Percentiles rank a stretch among this genome's conserved stretches.
phyloP scores from a whole-genome alignment of 495 filamentous ascomycete genomes.

The Hapsidospora chrysogenum region DNA sequence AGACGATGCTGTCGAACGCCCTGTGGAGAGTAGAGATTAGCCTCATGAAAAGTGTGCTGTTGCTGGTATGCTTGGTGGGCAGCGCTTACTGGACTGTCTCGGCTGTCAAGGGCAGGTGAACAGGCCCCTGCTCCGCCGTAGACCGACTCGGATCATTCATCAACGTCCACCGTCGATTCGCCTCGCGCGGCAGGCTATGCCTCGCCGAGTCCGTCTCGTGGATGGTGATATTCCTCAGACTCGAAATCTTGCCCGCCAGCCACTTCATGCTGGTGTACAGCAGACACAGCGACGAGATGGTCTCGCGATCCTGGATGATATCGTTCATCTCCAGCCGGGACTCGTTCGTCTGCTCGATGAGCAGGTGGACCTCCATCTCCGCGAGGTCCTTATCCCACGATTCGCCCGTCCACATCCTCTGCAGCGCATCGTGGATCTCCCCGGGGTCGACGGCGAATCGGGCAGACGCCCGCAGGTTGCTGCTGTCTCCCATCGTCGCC shows the following conservation, averaged over 20 bases:
- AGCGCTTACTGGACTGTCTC: conserved; percentile 60
- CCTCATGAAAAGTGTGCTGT: conserved; percentile 6
- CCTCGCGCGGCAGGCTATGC: conserved; percentile 25
- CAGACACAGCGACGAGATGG: conserved; percentile 65
- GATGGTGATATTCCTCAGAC: conserved; percentile 56
- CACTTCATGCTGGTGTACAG: conserved; percentile 97
- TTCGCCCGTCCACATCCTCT: conserved; percentile 42
- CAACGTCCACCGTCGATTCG: conserved; percentile 66
- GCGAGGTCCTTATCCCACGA: conserved; percentile 23
- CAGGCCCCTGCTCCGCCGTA: conserved; percentile 31
- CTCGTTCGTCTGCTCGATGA: conserved; percentile 47
- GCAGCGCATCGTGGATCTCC: conserved; percentile 47
- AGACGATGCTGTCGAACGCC: conserved; percentile 74
- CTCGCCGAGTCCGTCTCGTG: conserved; percentile 36
- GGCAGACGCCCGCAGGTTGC: conserved; percentile 53
- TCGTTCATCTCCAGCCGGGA: conserved; percentile 52
- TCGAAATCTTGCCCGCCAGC: conserved; percentile 63
- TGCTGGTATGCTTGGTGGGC: no score
- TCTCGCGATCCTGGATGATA: conserved; percentile 79
- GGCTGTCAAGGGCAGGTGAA: conserved; percentile 78
- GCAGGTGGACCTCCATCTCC: conserved; percentile 49
- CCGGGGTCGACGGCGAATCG: conserved; percentile 45
- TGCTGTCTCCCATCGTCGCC: conserved; percentile 12
- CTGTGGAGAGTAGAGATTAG: conserved; percentile 15
- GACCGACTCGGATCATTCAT: conserved; percentile 40